phyloP scores from a whole-genome alignment of 2,329 filamentous ascomycete species.

The Xylariaceae sp. region DNA sequence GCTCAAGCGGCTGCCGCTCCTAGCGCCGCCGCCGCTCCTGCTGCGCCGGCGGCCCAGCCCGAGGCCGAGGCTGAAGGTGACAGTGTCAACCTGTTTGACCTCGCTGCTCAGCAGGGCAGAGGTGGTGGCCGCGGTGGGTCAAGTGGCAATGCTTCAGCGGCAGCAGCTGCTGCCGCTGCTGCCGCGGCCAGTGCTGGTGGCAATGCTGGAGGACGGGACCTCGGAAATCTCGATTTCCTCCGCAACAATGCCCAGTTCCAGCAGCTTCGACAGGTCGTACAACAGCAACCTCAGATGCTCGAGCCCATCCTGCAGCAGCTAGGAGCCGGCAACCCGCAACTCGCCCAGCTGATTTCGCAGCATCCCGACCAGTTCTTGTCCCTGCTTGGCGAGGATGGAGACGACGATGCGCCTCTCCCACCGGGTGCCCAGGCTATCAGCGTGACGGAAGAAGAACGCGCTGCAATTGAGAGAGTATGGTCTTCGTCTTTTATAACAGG shows the following conservation, averaged over 20 bases:
- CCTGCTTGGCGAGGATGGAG: conserved; percentile 78
- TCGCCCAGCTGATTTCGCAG: conserved; percentile 84
- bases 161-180: conserved; percentile 30
- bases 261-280: conserved; percentile 91
- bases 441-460: conserved; percentile 92
- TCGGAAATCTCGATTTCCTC: conserved; percentile 85
- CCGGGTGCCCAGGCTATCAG: conserved; percentile 83
- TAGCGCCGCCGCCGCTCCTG: conserved; percentile 30
- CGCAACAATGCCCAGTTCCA: conserved; percentile 96
- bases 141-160: conserved; percentile 25
- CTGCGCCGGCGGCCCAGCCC: conserved; percentile 32
- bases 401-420: conserved; percentile 76
- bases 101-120: conserved; percentile 68
- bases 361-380: conserved; percentile 92
- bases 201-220: conserved; percentile 39
- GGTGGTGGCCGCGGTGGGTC: conserved; percentile 35
- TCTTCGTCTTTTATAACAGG: conserved; percentile 1
- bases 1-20: conserved; percentile 35
- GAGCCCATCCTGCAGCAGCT: conserved; percentile 97
- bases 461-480: conserved; percentile 89
- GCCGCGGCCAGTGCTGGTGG: conserved; percentile 38
- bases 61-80: conserved; percentile 37
- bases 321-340: conserved; percentile 85
- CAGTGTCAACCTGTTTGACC: conserved; percentile 84
- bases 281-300: conserved; percentile 96